Conservation (phyloP, 495 filamentous ascomycete genomes). For the Glonium stellatum region DNA sequence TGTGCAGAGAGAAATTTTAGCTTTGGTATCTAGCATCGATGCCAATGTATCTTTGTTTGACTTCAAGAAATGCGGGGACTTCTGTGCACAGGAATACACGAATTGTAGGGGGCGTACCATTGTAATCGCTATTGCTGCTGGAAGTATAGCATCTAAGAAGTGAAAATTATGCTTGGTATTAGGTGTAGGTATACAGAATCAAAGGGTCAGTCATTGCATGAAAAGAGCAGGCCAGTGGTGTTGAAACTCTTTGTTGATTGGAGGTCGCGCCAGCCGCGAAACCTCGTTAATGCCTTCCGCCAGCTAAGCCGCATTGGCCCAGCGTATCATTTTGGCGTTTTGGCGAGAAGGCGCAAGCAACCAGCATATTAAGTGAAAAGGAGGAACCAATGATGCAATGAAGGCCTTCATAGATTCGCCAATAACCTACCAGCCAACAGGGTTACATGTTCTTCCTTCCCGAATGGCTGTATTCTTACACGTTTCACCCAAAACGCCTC, state of each 20-base stretch:
- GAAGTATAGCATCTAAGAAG: background rate
- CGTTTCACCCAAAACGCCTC: conserved; percentile 17
- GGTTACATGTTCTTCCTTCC: background rate
- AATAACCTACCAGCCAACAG: background rate
- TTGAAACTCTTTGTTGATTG: conserved; percentile 1
- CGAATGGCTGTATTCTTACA: background rate
- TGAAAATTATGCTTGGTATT: background rate
- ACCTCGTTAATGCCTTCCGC: no score
- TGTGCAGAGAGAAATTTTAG: conserved; percentile 6
- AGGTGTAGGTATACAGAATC: background rate
- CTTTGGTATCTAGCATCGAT: background rate
- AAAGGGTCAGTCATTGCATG: background rate
- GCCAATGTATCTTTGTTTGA: background rate
- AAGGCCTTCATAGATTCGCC: background rate
- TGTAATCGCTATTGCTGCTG: background rate
- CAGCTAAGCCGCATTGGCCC: background rate
- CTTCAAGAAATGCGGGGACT: background rate
- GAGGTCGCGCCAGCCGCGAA: background rate
- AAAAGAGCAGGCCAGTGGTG: background rate
- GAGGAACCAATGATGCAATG: background rate
- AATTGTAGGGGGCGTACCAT: background rate
- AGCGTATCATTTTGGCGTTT: conserved; percentile 13
- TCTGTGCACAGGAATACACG: background rate
- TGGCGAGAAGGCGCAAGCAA: background rate
- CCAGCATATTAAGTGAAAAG: background rate